A percentile compares a stretch with the other conserved stretches of the same genome.
Evolutionary conservation across 257 asterid genomes (phyloP).

Genomic region (Haberlea rhodopensis): DNA sequence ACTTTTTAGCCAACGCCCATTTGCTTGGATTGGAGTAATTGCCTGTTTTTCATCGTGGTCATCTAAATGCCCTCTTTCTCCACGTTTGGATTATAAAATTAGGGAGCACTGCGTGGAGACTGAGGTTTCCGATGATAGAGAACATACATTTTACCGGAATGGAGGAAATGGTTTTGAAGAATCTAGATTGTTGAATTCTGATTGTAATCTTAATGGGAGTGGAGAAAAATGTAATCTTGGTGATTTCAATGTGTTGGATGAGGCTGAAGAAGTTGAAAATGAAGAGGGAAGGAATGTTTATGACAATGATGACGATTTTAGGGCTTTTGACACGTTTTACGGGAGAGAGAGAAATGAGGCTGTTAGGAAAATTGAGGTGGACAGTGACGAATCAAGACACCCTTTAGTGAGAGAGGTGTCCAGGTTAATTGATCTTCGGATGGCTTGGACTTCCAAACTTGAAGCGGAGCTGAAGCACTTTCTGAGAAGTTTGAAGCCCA

Average conservation of each 20-base stretch:
- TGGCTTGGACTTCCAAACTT: conserved; percentile 45
- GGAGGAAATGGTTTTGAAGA: conserved; percentile 32
- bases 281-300: conserved; percentile 28
- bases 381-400: conserved; percentile 63
- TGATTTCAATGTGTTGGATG: conserved; percentile 36
- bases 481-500: conserved; percentile 65
- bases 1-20: no score
- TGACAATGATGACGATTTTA: conserved; percentile 48
- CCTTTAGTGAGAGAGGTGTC: conserved; percentile 80
- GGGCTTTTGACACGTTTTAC: conserved; percentile 51
- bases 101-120: conserved; percentile 29
- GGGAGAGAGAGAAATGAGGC: conserved; percentile 23
- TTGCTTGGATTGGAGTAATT: conserved; percentile 24
- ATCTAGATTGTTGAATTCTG: no score
- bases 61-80: conserved; percentile 14
- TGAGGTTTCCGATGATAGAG: conserved; percentile 22
- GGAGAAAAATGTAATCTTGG: conserved; percentile 36
- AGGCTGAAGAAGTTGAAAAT: conserved; percentile 36
- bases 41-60: conserved; percentile 30
- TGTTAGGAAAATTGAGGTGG: conserved; percentile 42
- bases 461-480: conserved; percentile 55
- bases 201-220: conserved; percentile 20
- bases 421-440: conserved; percentile 56
- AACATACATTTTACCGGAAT: conserved; percentile 25
- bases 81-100: conserved; percentile 16